A percentile compares a stretch with the other conserved stretches of the same genome.
Evolutionary conservation across 2,329 filamentous ascomycete species (phyloP).

Genomic region (Nakataea oryzae): DNA sequence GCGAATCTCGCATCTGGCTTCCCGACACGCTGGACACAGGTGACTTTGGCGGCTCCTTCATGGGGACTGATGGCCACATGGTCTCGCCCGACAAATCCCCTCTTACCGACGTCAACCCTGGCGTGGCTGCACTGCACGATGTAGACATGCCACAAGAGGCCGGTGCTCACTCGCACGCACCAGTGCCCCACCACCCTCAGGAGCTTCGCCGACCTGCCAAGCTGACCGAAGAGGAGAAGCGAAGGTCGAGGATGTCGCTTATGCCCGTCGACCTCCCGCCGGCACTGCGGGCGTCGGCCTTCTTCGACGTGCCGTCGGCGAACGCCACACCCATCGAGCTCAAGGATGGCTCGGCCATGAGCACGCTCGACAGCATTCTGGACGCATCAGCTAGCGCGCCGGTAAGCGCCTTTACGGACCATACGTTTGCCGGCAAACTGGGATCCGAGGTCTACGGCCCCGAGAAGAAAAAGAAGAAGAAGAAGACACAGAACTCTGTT

Average conservation of each 20-base stretch:
- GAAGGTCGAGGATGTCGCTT: constrained; percentile 24
- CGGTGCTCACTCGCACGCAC: not conserved
- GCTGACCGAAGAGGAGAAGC: constrained; percentile 21
- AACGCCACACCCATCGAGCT: constrained; percentile 40
- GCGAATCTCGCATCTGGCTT: constrained; percentile 31
- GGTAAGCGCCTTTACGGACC: constrained; percentile 84
- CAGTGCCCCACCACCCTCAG: constrained; percentile 6
- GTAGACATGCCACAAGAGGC: not conserved
- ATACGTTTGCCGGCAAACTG: constrained; percentile 68
- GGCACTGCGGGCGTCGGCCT: constrained; percentile 81
- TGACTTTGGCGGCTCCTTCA: constrained; percentile 12
- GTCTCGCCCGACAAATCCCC: not conserved
- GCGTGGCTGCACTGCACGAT: not conserved
- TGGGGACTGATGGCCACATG: constrained; percentile 2
- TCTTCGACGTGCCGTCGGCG: constrained; percentile 63
- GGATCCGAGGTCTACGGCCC: constrained; percentile 65
- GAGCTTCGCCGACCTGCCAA: constrained; percentile 17
- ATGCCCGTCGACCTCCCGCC: constrained; percentile 55
- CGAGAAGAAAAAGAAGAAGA: constrained; percentile 37
- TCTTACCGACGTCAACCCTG: not conserved
- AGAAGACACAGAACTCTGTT: not conserved
- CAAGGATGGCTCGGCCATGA: constrained; percentile 74
- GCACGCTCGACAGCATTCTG: constrained; percentile 82
- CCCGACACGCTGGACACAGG: constrained; percentile 31
- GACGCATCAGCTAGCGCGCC: constrained; percentile 83